phyloP scores from a whole-genome alignment of 176 grass and related monocot genomes.

The Musa acuminata region DNA sequence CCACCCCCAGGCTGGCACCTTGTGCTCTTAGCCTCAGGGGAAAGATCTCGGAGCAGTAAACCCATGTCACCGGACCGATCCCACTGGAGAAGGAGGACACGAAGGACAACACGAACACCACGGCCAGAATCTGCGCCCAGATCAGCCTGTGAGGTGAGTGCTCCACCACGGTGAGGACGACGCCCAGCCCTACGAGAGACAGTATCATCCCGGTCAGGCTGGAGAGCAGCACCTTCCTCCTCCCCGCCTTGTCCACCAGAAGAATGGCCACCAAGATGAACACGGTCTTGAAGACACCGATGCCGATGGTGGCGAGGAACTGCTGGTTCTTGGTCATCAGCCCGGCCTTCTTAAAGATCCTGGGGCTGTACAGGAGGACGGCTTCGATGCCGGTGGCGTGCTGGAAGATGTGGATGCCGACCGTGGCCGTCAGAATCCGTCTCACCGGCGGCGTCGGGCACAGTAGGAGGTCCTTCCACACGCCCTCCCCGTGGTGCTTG shows the following conservation, averaged over 20 bases:
- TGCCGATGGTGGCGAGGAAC: constrained; percentile 34
- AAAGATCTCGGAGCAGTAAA: constrained; percentile 46
- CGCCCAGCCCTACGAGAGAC: constrained; percentile 25
- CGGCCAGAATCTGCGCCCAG: constrained; percentile 12
- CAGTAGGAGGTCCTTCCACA: constrained; percentile 35
- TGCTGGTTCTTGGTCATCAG: constrained; percentile 23
- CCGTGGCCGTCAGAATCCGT: constrained; percentile 19
- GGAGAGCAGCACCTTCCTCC: constrained; percentile 22
- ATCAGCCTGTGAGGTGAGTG: not conserved
- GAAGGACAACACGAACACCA: constrained; percentile 26
- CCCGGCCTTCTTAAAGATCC: constrained; percentile 42
- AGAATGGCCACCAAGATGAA: constrained; percentile 35
- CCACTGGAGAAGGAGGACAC: constrained; percentile 44
- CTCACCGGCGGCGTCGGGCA: constrained; percentile 26
- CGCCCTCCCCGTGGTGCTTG: constrained; percentile 20
- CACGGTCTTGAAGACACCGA: constrained; percentile 34
- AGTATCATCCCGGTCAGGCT: constrained; percentile 41
- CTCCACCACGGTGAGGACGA: constrained; percentile 34
- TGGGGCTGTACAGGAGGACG: constrained; percentile 47
- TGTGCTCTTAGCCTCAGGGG: constrained; percentile 42
- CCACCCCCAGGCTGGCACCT: constrained; percentile 40
- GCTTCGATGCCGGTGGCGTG: constrained; percentile 45
- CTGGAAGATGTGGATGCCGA: constrained; percentile 45
- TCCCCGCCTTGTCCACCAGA: constrained; percentile 33
- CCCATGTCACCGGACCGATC: constrained; percentile 42